phyloP scores from a whole-genome alignment of 139 green algal species.

The Chloropicon primus region DNA sequence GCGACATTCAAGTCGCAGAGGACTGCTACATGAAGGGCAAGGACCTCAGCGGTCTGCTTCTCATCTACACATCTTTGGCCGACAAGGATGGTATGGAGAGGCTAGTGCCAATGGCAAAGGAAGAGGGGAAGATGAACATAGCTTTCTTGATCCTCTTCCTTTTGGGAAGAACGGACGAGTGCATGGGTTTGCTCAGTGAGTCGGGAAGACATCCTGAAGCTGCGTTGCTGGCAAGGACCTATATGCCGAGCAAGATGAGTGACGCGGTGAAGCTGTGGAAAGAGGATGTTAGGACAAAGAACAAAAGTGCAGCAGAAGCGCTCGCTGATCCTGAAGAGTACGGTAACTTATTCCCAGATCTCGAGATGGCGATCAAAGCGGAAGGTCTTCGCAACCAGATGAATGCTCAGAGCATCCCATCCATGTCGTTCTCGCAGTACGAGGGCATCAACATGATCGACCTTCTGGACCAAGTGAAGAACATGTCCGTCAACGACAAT shows the following conservation, averaged over 20 bases:
- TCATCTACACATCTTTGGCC: slow-evolving; percentile 51
- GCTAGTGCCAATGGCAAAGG: slow-evolving; percentile 20
- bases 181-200: slow-evolving; percentile 59
- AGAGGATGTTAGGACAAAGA: slow-evolving; percentile 77
- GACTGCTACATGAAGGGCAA: slow-evolving; percentile 52
- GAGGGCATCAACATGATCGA: slow-evolving; percentile 15
- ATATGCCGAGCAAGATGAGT: slow-evolving; percentile 57
- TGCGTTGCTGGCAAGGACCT: slow-evolving; percentile 89
- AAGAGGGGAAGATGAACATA: slow-evolving; percentile 66
- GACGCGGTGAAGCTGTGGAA: slow-evolving; percentile 73
- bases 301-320: slow-evolving; percentile 87
- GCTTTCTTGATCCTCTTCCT: slow-evolving; percentile 78
- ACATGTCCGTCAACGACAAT: not conserved
- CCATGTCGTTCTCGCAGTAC: slow-evolving; percentile 15
- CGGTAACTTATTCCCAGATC: slow-evolving; percentile 88
- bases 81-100: slow-evolving; percentile 25
- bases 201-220: slow-evolving; percentile 77
- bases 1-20: slow-evolving; percentile 50
- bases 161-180: slow-evolving; percentile 58
- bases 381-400: slow-evolving; percentile 29
- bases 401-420: slow-evolving; percentile 4
- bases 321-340: slow-evolving; percentile 90
- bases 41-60: slow-evolving; percentile 77
- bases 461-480: slow-evolving; percentile 13
- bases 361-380: slow-evolving; percentile 57